Evolutionary conservation across 2,329 filamentous ascomycete genomes (phyloP), one percentile per base, ranked within the genome.

Genomic region (Arachnopeziza araneosa): DNA sequence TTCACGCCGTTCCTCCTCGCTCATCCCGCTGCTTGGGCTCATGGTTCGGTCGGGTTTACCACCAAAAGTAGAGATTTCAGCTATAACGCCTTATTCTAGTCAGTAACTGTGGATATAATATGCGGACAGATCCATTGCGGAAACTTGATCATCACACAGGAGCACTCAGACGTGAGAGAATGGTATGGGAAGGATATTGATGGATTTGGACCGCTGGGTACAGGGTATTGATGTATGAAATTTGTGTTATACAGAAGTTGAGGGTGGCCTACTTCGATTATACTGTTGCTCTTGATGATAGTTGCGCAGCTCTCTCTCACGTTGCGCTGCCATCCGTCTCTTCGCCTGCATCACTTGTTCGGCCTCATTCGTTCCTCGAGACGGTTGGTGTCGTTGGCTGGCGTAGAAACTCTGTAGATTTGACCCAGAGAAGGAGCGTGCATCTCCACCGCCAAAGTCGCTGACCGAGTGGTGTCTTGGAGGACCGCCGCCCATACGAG

Each of bases 211-310:
- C 66, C 69, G 65, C 68, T 70, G 70, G 71, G 68, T 69, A 71
- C 66, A 71, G 63, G 63, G 65, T 67, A 63, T 68, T 61, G 61
- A 63, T 52, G 61, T 60, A 65, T 58, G 66, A 62, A 67, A 62
- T 67, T 64, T 61, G 67, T 80, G 83, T 84, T 87, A 89, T 85
- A 83, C 83, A 85, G 83, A 84, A 85, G 84, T 82, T 83, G 83
- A 84, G 84, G 86, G 84, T 77, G 86, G 86, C 89, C 86, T 91
- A 98, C 95, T 97, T 91, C 93, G 88, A 83, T 98, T 96, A 80
- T 96, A 98, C 86, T 99, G 95, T 85, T 99, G 95, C 85, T 99
- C 95, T 80, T 97, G 96, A 80, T 99, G 95, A 80, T 98, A 96
- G 80, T 98, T 99, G 78, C 95, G 91, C 77, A 99, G 88, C 82